These are phyloP conservation scores for Sarocladiaceae sp. DNA, from an alignment of 2,329 filamentous ascomycete genomes.

Conservation along the genomic window DNA sequence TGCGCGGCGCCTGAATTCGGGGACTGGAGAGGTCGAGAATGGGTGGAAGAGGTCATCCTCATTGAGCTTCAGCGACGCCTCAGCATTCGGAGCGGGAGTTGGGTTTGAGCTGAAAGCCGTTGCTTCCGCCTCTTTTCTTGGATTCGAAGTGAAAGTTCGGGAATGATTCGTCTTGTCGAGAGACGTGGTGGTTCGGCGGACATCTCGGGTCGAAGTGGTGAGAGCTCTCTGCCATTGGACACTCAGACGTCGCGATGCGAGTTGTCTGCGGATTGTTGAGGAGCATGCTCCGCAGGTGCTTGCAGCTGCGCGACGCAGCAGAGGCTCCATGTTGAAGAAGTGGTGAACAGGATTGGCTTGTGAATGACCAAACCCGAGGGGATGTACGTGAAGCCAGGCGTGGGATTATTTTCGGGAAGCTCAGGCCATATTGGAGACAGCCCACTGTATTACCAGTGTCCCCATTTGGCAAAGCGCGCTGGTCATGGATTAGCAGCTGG, in stretches of 20 bases:
- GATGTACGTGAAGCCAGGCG: background rate
- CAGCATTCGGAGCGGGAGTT: conserved; percentile 14
- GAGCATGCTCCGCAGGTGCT: conserved; percentile 37
- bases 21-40: conserved; percentile 83
- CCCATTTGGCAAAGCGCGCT: background rate
- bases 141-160: conserved; percentile 27
- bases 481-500: no score
- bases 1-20: conserved; percentile 81
- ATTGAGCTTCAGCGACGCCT: conserved; percentile 40
- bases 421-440: conserved; percentile 20
- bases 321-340: conserved; percentile 32
- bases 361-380: background rate
- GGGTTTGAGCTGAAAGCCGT: background rate
- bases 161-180: conserved; percentile 14
- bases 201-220: conserved; percentile 17
- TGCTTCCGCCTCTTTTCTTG: conserved; percentile 22
- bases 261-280: conserved; percentile 26
- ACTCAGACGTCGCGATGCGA: background rate
- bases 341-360: background rate
- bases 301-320: conserved; percentile 33
- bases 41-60: conserved; percentile 89
- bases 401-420: conserved; percentile 18
- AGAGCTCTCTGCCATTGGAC: conserved; percentile 20
- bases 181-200: conserved; percentile 14
- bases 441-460: background rate